Evolutionary conservation across 139 green algal genomes (phyloP), one percentile per base, ranked within the genome.

Genomic region (Haematococcus lacustris): DNA sequence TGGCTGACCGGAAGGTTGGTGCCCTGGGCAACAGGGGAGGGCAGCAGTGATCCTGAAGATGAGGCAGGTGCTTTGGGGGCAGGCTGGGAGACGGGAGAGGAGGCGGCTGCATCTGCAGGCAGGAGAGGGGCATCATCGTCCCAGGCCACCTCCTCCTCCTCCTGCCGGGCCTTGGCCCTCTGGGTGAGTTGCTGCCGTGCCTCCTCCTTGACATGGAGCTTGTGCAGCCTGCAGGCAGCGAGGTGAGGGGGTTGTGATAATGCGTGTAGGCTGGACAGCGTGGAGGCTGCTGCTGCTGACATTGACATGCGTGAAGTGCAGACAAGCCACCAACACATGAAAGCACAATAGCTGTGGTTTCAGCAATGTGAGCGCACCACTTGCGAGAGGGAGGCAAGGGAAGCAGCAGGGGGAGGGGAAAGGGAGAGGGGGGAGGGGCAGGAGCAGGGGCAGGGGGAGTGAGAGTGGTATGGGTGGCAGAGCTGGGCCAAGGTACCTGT

Each of bases 131-230:
- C n/a, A n/a, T n/a, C 80, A 37, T 86, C 79, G 6, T 79, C 83
- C 83, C 83, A 88, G 39, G 78, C 80, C 23, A 83, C 43, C 28
- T 77, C 65, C 51, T 83, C 89, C 26, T 89, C 80, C 38, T 88
- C 83, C 61, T 81, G 37, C 28, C 79, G 71, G 26, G 77, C 34
- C n/a, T 60, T 68, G 53, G 82, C 89, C 0, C 87, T 80, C 76
- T 80, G 53, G 2, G 83, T 77, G 60, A 94, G 70, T 68, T 78
- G 60, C 74, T 80, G 74, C 53, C 82, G 80, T 65, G 88, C 73
- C 73, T 89, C 81, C 80, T 92, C 84, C 74, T 85, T 85, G 65
- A 80, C 61, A 78, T 90, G 76, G 68, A 92, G 74, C 76, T 86
- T 84, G 53, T 85, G 75, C 38, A 87, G 70, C 82, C 82, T 92